Evolutionary conservation across 495 filamentous ascomycete species (phyloP).

Genomic region (Choiromyces venosus): DNA sequence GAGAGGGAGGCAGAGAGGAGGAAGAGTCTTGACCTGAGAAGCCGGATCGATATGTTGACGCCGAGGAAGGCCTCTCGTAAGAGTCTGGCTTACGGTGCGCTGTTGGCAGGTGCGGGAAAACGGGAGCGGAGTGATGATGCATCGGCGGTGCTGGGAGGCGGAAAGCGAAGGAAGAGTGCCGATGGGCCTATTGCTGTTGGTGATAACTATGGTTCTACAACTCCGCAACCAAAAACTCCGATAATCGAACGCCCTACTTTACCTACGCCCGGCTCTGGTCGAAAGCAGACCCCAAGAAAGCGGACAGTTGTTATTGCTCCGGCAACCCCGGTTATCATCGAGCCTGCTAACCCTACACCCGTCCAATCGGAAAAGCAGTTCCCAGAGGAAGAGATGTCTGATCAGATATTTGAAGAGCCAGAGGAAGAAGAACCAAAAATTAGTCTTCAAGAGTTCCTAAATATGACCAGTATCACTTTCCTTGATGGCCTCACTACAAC

Average conservation of each 20-base stretch:
- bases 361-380: conserved; percentile 38
- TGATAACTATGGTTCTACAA: conserved; percentile 5
- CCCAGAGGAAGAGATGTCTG: conserved; percentile 36
- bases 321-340: not conserved
- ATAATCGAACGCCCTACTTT: conserved; percentile 5
- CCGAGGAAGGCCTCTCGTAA: conserved; percentile 35
- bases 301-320: conserved; percentile 20
- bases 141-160: conserved; percentile 12
- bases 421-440: conserved; percentile 63
- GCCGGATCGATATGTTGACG: conserved; percentile 35
- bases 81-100: conserved; percentile 39
- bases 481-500: conserved; percentile 88
- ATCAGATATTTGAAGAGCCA: conserved; percentile 18
- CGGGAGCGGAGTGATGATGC: conserved; percentile 24
- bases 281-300: conserved; percentile 31
- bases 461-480: conserved; percentile 92
- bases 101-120: conserved; percentile 37
- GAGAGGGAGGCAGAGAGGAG: conserved; percentile 50
- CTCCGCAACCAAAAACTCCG: not conserved
- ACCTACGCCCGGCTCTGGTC: conserved; percentile 13
- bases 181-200: conserved; percentile 17
- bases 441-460: conserved; percentile 83
- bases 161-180: conserved; percentile 36
- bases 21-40: conserved; percentile 37
- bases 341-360: not conserved